Evolutionary conservation across 202 grass and related monocot genomes (phyloP).

Genomic region (Sporobolus alterniflorus): DNA sequence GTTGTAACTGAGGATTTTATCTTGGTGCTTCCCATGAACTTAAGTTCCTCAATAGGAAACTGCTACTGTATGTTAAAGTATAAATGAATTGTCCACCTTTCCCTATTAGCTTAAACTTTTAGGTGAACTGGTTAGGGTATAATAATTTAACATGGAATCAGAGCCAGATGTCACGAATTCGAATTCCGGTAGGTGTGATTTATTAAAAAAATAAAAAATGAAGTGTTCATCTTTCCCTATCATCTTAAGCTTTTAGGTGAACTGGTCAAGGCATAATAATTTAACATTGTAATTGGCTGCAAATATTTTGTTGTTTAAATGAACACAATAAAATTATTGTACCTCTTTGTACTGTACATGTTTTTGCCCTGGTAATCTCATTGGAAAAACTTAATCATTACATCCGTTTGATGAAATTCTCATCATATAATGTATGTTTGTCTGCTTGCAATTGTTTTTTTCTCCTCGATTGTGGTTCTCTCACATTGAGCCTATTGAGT

Average conservation of each 20-base stretch:
- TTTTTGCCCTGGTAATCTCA: background rate
- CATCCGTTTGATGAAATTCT: background rate
- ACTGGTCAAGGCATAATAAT: no score
- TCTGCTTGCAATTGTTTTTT: background rate
- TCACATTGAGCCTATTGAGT: background rate
- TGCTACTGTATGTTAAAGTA: no score
- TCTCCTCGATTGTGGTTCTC: background rate
- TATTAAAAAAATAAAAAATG: no score
- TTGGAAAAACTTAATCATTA: background rate
- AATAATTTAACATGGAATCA: no score
- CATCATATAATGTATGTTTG: background rate
- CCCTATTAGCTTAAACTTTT: no score
- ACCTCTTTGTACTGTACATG: background rate
- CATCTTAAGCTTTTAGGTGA: no score
- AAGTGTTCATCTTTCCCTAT: no score
- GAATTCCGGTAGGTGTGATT: no score
- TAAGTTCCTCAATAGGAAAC: background rate
- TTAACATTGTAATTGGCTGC: background rate
- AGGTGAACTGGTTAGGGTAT: no score
- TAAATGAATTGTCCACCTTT: no score
- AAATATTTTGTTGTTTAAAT: background rate
- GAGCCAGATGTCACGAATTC: no score
- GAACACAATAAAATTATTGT: background rate
- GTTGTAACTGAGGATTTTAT: background rate
- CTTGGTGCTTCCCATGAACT: background rate